Evolutionary conservation across 306 rosid species (phyloP).

Genomic region (Potentilla sterilis): DNA sequence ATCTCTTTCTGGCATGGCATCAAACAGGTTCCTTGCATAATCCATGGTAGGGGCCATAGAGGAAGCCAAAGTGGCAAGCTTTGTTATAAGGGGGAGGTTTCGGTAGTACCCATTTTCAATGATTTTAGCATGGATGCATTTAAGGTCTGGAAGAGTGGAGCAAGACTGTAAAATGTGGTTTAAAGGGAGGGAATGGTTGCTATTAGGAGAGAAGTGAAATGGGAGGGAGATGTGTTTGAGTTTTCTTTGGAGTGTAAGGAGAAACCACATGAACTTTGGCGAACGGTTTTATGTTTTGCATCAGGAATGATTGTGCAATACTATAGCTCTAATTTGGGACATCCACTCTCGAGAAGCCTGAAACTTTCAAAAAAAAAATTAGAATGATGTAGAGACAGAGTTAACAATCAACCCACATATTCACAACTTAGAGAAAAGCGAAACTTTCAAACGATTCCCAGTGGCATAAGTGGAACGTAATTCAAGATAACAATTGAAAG

Average conservation of each 20-base stretch:
- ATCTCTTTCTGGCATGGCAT: slow-evolving; percentile 56
- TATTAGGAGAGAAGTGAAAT: not conserved
- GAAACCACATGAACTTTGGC: slow-evolving; percentile 7
- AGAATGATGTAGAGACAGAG: not conserved
- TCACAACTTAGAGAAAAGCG: not conserved
- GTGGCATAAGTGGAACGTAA: not conserved
- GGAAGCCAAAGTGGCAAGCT: slow-evolving; percentile 25
- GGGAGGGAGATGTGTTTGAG: not conserved
- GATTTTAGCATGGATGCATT: slow-evolving; percentile 19
- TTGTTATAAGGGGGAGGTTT: slow-evolving; percentile 20
- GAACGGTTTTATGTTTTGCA: too few relatives aligned
- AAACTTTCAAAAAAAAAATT: not conserved
- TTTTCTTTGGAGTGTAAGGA: not conserved
- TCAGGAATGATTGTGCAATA: too few relatives aligned
- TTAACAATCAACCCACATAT: not conserved
- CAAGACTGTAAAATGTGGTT: slow-evolving; percentile 15
- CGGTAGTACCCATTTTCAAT: slow-evolving; percentile 1
- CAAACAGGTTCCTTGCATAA: slow-evolving; percentile 41
- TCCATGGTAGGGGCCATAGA: slow-evolving; percentile 16
- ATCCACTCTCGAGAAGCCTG: not conserved
- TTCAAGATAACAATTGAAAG: not conserved
- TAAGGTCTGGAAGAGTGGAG: slow-evolving; percentile 20
- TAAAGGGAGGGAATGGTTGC: slow-evolving; percentile 7
- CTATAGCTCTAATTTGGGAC: not conserved
- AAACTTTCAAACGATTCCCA: not conserved